A percentile compares a stretch with the other conserved stretches of the same genome.
Conservation (phyloP, 768 basidiomycete species). For the Lactifluus piperatus region DNA sequence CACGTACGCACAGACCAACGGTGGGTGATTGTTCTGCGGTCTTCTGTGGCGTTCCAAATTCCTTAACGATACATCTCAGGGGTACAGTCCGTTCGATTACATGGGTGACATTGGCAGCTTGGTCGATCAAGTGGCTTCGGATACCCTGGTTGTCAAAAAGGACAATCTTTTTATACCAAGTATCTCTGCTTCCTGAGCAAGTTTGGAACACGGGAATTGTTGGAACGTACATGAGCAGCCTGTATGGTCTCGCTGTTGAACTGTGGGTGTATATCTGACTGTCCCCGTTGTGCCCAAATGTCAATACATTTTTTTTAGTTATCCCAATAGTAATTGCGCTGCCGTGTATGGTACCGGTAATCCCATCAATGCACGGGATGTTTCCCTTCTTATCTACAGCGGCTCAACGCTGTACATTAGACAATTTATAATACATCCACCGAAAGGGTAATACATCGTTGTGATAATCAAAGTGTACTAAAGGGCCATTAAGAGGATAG, state of each 20-base stretch:
- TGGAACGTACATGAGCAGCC: neutral
- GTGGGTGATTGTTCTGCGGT: slow-evolving; percentile 6
- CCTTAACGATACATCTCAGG: neutral
- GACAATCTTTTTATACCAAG: slow-evolving; percentile 13
- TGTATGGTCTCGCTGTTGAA: slow-evolving; percentile 15
- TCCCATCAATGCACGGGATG: slow-evolving; percentile 34
- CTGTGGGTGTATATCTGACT: slow-evolving; percentile 5
- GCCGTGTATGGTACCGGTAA: slow-evolving; percentile 37
- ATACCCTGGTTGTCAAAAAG: neutral
- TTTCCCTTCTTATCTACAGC: slow-evolving; percentile 52
- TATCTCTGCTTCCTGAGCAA: slow-evolving; percentile 8
- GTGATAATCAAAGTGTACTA: too few species aligned
- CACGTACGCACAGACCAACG: slow-evolving; percentile 4
- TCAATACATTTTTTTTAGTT: slow-evolving; percentile 31
- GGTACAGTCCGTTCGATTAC: slow-evolving; percentile 21
- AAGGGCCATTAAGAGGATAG: too few species aligned
- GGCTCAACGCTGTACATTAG: too few species aligned
- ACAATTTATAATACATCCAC: too few species aligned
- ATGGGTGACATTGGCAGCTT: slow-evolving; percentile 27
- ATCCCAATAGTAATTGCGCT: slow-evolving; percentile 55
- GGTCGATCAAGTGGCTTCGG: slow-evolving; percentile 7
- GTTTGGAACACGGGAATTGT: slow-evolving; percentile 18
- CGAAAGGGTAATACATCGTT: too few species aligned
- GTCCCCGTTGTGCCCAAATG: neutral
- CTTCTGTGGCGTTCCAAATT: neutral